Evolutionary conservation across 768 basidiomycete species (phyloP).

Genomic region (Pleurotus pulmonarius): DNA sequence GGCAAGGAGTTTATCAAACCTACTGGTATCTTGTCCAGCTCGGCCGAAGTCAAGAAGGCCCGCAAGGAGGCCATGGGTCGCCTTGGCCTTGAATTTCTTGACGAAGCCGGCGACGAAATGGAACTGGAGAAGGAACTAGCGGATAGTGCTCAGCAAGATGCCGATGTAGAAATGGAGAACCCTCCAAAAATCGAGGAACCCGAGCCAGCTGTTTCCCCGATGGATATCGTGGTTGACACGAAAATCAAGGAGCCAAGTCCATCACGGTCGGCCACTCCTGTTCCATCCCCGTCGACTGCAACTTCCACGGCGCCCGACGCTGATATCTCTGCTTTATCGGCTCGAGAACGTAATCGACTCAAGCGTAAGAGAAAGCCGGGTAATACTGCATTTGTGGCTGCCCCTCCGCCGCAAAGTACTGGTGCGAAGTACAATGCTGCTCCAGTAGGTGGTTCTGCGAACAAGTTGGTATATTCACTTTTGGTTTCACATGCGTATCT

Average conservation of each 20-base stretch:
- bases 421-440: constrained; percentile 62
- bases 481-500: not conserved
- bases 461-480: constrained; percentile 41
- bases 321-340: constrained; percentile 65
- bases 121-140: constrained; percentile 83
- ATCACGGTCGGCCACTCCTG: constrained; percentile 43
- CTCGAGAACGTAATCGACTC: constrained; percentile 88
- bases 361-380: constrained; percentile 94
- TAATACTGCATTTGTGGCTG: constrained; percentile 76
- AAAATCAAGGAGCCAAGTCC: constrained; percentile 36
- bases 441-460: constrained; percentile 47
- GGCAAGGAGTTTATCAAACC: constrained; percentile 89
- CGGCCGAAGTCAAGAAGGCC: constrained; percentile 81
- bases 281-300: constrained; percentile 43
- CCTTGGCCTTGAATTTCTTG: constrained; percentile 83
- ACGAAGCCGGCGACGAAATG: constrained; percentile 70
- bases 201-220: constrained; percentile 30
- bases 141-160: constrained; percentile 48
- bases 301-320: constrained; percentile 35
- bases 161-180: constrained; percentile 37
- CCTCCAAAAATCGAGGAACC: constrained; percentile 35
- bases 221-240: constrained; percentile 36
- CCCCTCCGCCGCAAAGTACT: constrained; percentile 57
- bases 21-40: constrained; percentile 63
- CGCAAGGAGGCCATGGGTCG: constrained; percentile 87